Evolutionary conservation across 768 basidiomycete genomes (phyloP), one percentile per base, ranked within the genome.

Genomic region (Auriculariales sp.): DNA sequence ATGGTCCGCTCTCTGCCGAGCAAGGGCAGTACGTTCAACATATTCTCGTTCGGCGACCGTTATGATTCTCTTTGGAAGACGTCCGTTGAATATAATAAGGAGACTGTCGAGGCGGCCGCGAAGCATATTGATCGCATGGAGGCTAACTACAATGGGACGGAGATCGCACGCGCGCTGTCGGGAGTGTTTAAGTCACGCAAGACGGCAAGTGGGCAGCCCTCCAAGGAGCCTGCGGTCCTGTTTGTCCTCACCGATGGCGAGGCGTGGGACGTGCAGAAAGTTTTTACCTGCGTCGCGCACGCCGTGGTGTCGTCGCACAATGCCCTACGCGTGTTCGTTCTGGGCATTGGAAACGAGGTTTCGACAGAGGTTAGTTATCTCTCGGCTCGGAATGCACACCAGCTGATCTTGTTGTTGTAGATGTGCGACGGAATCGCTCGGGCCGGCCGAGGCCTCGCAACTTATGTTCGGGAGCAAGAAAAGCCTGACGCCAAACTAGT

Each of bases 201-300:
- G 6, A 52, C 56, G 25, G 28, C 34, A 2, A 11, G 30, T 28
- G 39, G 7, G 14, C 11, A 27, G 7, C 7, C 14, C 5, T 25
- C 22, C 11, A 48, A 52, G 27, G 64, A 67, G 1, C 67, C 78
- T 1, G 73, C 74, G 0, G 69, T 64, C 4, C 58, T 78, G 4
- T 79, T 81, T 53, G 59, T 81, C 12, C 62, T 82, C 27, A 82
- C 80, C 1, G 80, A 79, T 50, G 80, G 79, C 17, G 60, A 69
- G 46, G 68, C 55, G 3, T 55, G 50, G 49, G 51, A 59, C 25
- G 46, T 53, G 31, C 34, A 49, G 1, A 47, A 17, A 11, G 50
- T 48, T 5, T 14, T 48, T 35, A 14, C 31, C n/a, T 2, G 22
- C 0, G 47, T 55, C 33, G 7, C 47, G 3, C 17, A 48, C 22